Evolutionary conservation across 1,284 basidiomycete species (phyloP).

Genomic region (Puccinia horiana): DNA sequence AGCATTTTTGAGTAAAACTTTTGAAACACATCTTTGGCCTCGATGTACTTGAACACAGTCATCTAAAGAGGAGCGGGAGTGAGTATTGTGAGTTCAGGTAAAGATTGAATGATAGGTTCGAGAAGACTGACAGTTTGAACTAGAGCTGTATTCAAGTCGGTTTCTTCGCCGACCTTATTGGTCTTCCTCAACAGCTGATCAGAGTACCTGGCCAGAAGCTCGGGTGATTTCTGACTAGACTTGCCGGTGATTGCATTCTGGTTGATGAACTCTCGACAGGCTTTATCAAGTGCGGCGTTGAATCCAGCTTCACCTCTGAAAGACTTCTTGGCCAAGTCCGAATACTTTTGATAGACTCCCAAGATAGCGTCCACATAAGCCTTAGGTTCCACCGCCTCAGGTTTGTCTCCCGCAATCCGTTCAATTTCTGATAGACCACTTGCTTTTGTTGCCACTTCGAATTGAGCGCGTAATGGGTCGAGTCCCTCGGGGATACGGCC

Average conservation of each 20-base stretch:
- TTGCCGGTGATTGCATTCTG: slow-evolving; percentile 78
- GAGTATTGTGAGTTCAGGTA: neutral
- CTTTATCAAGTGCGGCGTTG: slow-evolving; percentile 86
- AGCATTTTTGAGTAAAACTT: slow-evolving; percentile 98
- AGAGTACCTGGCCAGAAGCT: slow-evolving; percentile 89
- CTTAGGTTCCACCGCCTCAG: slow-evolving; percentile 72
- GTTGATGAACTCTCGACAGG: slow-evolving; percentile 95
- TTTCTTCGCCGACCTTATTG: slow-evolving; percentile 92
- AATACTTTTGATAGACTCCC: slow-evolving; percentile 87
- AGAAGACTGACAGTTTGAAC: slow-evolving; percentile 75
- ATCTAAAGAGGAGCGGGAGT: slow-evolving; percentile 65
- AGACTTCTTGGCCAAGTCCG: slow-evolving; percentile 82
- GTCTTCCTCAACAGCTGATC: slow-evolving; percentile 89
- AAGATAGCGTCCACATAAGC: slow-evolving; percentile 91
- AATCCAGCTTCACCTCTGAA: slow-evolving; percentile 95
- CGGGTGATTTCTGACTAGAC: slow-evolving; percentile 81
- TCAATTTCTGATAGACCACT: slow-evolving; percentile 81
- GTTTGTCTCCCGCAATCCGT: slow-evolving; percentile 64
- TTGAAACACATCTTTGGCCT: slow-evolving; percentile 99
- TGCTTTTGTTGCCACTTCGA: slow-evolving; percentile 91
- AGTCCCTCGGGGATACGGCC: slow-evolving; percentile 85
- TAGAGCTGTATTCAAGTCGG: slow-evolving; percentile 82
- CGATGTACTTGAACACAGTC: slow-evolving; percentile 98
- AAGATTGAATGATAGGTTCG: neutral
- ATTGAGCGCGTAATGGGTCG: slow-evolving; percentile 86